Percentiles rank a stretch among this genome's conserved stretches.
Conservation (phyloP, 306 rosid genomes). For the Vigna radiata region DNA sequence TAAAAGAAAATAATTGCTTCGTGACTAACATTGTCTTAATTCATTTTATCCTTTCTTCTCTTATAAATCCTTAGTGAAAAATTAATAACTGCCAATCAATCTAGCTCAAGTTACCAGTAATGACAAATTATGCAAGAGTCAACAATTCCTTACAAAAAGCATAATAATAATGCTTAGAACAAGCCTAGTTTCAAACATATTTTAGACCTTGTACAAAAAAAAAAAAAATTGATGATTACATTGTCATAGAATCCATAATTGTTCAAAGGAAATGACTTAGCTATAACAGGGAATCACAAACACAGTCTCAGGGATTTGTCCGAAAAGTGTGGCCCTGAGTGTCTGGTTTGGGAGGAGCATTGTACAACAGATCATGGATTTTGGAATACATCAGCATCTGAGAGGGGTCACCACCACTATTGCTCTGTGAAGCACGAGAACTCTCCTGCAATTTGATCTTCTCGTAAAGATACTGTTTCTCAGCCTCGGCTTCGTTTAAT, state of each 20-base stretch:
- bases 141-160: background rate
- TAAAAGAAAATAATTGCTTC: too few relatives aligned
- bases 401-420: constrained; percentile 20
- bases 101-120: constrained; percentile 6
- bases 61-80: too few relatives aligned
- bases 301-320: constrained; percentile 18
- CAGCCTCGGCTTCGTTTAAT: constrained; percentile 30
- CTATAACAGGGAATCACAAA: background rate
- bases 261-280: background rate
- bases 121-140: background rate
- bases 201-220: constrained; percentile 11
- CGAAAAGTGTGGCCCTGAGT: constrained; percentile 26
- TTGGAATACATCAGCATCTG: constrained; percentile 37
- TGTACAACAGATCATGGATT: constrained; percentile 32
- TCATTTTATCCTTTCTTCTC: too few relatives aligned
- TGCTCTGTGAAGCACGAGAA: constrained; percentile 27
- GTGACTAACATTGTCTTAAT: background rate
- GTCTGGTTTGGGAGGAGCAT: constrained; percentile 25
- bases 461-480: constrained; percentile 36
- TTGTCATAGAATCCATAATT: background rate
- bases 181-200: constrained; percentile 15
- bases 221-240: background rate
- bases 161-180: background rate
- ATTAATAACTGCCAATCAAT: background rate
- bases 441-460: constrained; percentile 40